These are phyloP conservation scores for Colletotrichum melonis DNA, from an alignment of 2,329 filamentous ascomycete species.

Conservation along the genomic window DNA sequence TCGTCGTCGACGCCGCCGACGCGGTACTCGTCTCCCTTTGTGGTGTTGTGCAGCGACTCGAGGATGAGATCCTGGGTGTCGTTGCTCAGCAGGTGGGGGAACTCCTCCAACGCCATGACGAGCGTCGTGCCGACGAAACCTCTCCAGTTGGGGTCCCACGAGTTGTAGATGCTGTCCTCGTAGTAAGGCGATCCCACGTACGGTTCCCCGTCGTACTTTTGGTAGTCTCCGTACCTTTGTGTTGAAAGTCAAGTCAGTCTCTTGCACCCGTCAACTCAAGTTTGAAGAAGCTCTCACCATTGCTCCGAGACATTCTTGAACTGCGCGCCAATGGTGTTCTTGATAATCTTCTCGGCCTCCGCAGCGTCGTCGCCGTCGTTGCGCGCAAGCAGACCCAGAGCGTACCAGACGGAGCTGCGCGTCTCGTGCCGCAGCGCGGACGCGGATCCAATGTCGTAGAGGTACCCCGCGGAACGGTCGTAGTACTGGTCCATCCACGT, in stretches of 20 bases:
- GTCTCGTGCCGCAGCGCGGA: conserved; percentile 66
- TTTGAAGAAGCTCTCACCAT: conserved; percentile 57
- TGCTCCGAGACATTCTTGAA: conserved; percentile 62
- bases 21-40: conserved; percentile 69
- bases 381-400: conserved; percentile 66
- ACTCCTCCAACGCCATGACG: conserved; percentile 70
- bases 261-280: conserved; percentile 32
- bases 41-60: conserved; percentile 64
- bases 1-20: conserved; percentile 70
- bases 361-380: conserved; percentile 60
- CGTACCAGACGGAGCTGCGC: conserved; percentile 69
- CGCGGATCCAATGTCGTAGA: conserved; percentile 59
- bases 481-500: conserved; percentile 66
- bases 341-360: conserved; percentile 65
- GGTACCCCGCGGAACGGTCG: conserved; percentile 61
- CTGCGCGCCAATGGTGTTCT: conserved; percentile 63
- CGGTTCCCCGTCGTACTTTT: conserved; percentile 67
- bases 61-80: conserved; percentile 57
- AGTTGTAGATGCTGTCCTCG: conserved; percentile 62
- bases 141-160: conserved; percentile 74
- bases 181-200: conserved; percentile 64
- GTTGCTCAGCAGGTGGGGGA: conserved; percentile 55
- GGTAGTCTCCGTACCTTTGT: conserved; percentile 60
- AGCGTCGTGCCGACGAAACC: conserved; percentile 71
- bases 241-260: background rate